Conservation (phyloP, 371 early-diverging fungal genomes). For the Actinomucor elegans region DNA sequence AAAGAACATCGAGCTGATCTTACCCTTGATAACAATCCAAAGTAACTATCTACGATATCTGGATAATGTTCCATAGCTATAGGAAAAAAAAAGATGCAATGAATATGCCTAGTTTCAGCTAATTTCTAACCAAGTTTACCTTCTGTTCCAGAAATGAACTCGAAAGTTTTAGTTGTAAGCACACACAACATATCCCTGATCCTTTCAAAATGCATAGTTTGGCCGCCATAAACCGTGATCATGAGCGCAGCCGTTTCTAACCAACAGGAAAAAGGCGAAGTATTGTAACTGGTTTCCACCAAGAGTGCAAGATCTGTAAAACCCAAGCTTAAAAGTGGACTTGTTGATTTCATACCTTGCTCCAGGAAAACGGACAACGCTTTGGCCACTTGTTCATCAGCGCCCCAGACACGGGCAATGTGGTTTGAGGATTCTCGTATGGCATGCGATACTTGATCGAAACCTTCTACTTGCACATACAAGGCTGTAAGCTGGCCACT, state of each 20-base stretch:
- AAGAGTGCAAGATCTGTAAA: constrained; percentile 38
- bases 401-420: constrained; percentile 31
- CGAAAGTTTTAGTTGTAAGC: constrained; percentile 49
- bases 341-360: constrained; percentile 52
- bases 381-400: constrained; percentile 43
- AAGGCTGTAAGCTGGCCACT: constrained; percentile 29
- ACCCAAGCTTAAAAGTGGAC: constrained; percentile 44
- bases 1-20: too few relatives aligned
- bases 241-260: constrained; percentile 54
- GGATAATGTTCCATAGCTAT: constrained; percentile 50
- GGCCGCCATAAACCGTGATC: constrained; percentile 61
- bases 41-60: constrained; percentile 41
- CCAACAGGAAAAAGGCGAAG: constrained; percentile 53
- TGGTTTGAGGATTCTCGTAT: constrained; percentile 30
- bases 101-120: neutral
- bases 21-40: constrained; percentile 59
- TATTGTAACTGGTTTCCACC: constrained; percentile 41
- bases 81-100: neutral
- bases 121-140: constrained; percentile 26
- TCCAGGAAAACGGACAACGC: constrained; percentile 52
- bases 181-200: constrained; percentile 43
- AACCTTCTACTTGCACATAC: constrained; percentile 29
- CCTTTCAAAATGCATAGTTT: constrained; percentile 27
- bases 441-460: constrained; percentile 30
- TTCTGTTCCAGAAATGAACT: constrained; percentile 46